phyloP scores from a whole-genome alignment of 164 flowering plant genomes.

The Vitis rupestris region DNA sequence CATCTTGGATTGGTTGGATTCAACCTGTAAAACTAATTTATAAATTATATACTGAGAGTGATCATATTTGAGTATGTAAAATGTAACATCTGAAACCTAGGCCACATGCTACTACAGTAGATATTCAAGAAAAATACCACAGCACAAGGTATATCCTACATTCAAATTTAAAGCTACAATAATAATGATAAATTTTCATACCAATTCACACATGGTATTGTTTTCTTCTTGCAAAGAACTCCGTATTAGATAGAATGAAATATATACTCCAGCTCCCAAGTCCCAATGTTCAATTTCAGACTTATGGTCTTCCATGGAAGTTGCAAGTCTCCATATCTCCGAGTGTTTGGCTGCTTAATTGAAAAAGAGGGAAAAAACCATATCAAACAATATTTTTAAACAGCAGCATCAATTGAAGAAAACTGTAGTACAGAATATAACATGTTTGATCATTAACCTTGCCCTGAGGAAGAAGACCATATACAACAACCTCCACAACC shows the following conservation, averaged over 20 bases:
- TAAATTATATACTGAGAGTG: no score
- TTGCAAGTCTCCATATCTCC: conserved; percentile 75
- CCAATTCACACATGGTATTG: conserved; percentile 56
- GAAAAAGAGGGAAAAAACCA: background rate
- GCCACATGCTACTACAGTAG: background rate
- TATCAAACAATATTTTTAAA: background rate
- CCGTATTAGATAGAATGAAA: conserved; percentile 67
- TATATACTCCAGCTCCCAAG: conserved; percentile 91
- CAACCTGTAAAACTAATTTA: no score
- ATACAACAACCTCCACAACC: background rate
- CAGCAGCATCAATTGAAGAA: background rate
- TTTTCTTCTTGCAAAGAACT: conserved; percentile 61
- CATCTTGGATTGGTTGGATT: no score
- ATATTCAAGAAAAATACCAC: background rate
- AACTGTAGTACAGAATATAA: background rate
- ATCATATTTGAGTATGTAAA: background rate
- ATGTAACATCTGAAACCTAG: background rate
- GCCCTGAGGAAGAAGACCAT: background rate
- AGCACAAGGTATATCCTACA: background rate
- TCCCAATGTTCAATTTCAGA: conserved; percentile 99
- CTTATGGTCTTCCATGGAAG: conserved; percentile 83
- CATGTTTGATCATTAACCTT: background rate
- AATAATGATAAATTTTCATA: conserved; percentile 22
- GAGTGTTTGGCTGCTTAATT: conserved; percentile 63
- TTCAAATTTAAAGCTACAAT: background rate